Base-by-base conservation (phyloP, 441 rosid species). In the Euphorbia celastroides region DNA sequence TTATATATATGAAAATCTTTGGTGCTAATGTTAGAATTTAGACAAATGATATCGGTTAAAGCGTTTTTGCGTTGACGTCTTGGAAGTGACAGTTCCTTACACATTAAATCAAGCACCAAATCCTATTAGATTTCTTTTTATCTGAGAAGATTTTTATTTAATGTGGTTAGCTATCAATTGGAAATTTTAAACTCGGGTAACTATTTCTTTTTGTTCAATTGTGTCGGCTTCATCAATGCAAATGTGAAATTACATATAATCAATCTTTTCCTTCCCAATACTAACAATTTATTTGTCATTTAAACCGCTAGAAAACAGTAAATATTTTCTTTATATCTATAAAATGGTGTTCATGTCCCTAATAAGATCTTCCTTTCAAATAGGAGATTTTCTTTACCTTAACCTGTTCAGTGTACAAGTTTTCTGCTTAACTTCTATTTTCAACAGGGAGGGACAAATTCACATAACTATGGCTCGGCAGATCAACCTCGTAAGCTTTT, bases 381-480 rank as follows among this genome's bases (percentile, higher is more conserved):
- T 36, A 36, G 8, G 42, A 36, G 42, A 36, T 36, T 36, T 36
- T 36, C 42, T 36, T 36, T 36, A 36, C 8, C 12, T 9, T 36
- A 36, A 36, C 42, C 7, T 36, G 42, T 36, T 36, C 42, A 42
- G 48, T 51, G 13, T 41, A 11, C 13, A 17, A 27, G 14, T 55
- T 52, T 57, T 25, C 36, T 41, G 65, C 14, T 27, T 63, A 27
- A 41, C 16, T 55, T 42, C 19, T 22, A 12, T 32, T 63, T 61
- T 63, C 23, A 41, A 44, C 68, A 63, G 73, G 68, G 57, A 63
- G 73, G 23, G 30, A 57, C 41, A 25, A 48, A 62, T 22, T 32
- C 23, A 22, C 62, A 51, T 30, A 30, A 31, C 17, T 62, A 44
- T 16, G 57, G 44, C 17, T 25, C 12, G 28, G 62, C 48, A 9